Percentiles rank a stretch among this genome's conserved stretches.
phyloP scores from a whole-genome alignment of 768 basidiomycete genomes.

The Boletellus sp. region DNA sequence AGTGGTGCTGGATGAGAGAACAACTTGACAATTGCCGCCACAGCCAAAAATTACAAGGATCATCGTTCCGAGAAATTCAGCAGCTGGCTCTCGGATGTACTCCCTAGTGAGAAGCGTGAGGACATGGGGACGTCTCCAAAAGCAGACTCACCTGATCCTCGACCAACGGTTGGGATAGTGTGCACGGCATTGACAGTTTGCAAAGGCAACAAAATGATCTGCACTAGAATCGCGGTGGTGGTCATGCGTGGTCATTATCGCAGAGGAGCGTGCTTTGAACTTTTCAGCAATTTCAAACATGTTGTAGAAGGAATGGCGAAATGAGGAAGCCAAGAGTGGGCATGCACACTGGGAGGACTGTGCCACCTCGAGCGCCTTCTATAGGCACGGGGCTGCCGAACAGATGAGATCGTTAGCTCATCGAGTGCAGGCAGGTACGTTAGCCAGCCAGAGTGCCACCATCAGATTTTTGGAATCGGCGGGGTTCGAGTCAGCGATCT shows the following conservation, averaged over 20 bases:
- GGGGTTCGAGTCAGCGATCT: no score
- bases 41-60: conserved; percentile 58
- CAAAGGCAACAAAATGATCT: conserved; percentile 13
- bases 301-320: neutral
- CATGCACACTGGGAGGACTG: neutral
- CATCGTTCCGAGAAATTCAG: conserved; percentile 60
- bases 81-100: conserved; percentile 53
- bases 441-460: conserved; percentile 1
- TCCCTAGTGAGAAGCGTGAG: conserved; percentile 33
- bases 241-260: conserved; percentile 13
- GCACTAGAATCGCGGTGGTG: conserved; percentile 6
- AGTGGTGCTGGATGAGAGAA: conserved; percentile 42
- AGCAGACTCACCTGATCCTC: conserved; percentile 43
- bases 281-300: conserved; percentile 24
- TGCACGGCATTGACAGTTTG: conserved; percentile 34
- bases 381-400: conserved; percentile 11
- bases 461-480: conserved; percentile 2
- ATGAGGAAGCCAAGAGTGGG: neutral
- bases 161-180: conserved; percentile 52
- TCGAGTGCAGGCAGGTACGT: neutral
- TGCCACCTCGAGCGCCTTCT: conserved; percentile 14
- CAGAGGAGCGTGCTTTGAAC: conserved; percentile 16
- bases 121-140: neutral
- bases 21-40: conserved; percentile 55
- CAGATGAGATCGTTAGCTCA: neutral